Percentiles rank a stretch among this genome's conserved stretches.
phyloP scores from a whole-genome alignment of 1,139 yeast genomes.

The Yamadazyma sp. region DNA sequence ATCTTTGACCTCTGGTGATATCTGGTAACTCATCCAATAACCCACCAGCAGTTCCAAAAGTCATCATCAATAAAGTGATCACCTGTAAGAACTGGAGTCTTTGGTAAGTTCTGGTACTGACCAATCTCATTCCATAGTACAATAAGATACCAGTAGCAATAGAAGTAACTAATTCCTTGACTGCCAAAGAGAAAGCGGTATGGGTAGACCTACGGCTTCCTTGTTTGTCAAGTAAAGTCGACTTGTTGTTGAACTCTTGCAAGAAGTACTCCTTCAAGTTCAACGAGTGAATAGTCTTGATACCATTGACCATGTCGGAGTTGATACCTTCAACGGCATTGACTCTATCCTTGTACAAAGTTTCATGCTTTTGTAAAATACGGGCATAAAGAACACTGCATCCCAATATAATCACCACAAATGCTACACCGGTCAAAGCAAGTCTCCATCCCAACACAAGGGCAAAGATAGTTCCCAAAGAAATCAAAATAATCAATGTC shows the following conservation, averaged over 20 bases:
- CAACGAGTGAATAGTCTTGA: conserved; percentile 62
- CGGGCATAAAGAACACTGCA: conserved; percentile 54
- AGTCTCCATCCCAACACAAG: conserved; percentile 81
- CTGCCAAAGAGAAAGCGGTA: conserved; percentile 65
- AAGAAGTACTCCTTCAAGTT: conserved; percentile 51
- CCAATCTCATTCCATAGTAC: conserved; percentile 74
- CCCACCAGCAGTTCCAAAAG: conserved; percentile 62
- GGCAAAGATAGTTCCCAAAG: conserved; percentile 75
- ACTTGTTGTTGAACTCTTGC: conserved; percentile 28
- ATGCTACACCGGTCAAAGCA: conserved; percentile 73
- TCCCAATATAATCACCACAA: conserved; percentile 61
- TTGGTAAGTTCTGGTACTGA: conserved; percentile 55
- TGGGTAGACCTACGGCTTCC: conserved; percentile 51
- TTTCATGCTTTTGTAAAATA: conserved; percentile 55
- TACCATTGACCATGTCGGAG: conserved; percentile 59
- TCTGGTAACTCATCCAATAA: conserved; percentile 70
- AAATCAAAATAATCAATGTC: conserved; percentile 52
- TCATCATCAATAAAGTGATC: conserved; percentile 69
- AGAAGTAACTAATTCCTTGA: conserved; percentile 52
- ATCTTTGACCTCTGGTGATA: conserved; percentile 73
- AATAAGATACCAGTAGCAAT: conserved; percentile 68
- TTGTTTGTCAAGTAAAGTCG: conserved; percentile 24
- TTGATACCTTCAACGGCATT: conserved; percentile 53
- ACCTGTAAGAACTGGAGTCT: conserved; percentile 63
- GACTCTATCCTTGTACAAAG: conserved; percentile 55